phyloP scores from a whole-genome alignment of 176 grass and related monocot genomes.

The Carex pumila region DNA sequence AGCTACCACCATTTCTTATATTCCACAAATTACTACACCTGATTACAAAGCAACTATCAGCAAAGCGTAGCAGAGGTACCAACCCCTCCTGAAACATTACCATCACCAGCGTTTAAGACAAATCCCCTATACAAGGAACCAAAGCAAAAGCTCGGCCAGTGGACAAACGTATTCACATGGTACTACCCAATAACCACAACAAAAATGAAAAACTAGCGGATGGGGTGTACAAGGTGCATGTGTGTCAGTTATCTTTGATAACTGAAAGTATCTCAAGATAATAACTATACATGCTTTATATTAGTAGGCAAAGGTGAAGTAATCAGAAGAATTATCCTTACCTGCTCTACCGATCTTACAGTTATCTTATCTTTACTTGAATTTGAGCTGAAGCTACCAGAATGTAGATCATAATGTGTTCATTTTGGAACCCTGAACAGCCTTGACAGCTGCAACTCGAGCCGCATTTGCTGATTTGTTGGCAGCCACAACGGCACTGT shows the following conservation, averaged over 20 bases:
- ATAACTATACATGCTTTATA: conserved; percentile 37
- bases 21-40: neutral
- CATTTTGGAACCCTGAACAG: conserved; percentile 67
- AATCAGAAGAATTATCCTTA: conserved; percentile 32
- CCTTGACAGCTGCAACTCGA: conserved; percentile 88
- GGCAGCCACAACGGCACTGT: conserved; percentile 64
- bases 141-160: neutral
- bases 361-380: conserved; percentile 28
- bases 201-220: conserved; percentile 18
- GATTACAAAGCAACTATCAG: conserved; percentile 12
- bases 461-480: conserved; percentile 98
- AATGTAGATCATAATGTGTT: conserved; percentile 29
- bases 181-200: conserved; percentile 16
- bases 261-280: conserved; percentile 43
- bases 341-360: conserved; percentile 19
- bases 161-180: conserved; percentile 23
- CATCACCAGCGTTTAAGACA: neutral
- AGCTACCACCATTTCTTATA: neutral
- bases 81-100: neutral
- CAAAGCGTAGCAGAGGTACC: neutral
- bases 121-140: conserved; percentile 23
- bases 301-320: conserved; percentile 42
- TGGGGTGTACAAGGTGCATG: neutral
- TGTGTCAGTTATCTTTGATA: conserved; percentile 65
- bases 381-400: conserved; percentile 25